Evolutionary conservation across 495 filamentous ascomycete species (phyloP), one percentile per base, ranked within the genome.

Genomic region (Friedmanniomyces simplex): DNA sequence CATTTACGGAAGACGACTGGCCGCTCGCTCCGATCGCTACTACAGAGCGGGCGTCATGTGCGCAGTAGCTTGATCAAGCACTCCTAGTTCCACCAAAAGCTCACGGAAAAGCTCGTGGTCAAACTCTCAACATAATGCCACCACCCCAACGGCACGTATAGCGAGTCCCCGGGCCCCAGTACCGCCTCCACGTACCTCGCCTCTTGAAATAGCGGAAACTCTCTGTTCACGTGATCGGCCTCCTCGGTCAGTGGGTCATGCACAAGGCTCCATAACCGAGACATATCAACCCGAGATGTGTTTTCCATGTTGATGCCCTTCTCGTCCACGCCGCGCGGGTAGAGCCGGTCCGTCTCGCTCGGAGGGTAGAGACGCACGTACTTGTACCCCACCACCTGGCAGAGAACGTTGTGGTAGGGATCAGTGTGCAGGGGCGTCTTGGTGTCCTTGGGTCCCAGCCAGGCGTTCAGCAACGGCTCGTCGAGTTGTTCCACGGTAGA

Each of bases 61-160:
- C 4, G 39, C 18, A 20, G 39, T 5, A 16, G 14, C 18, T 20
- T 43, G 39, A 43, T 20, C 18, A n/a, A 16, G 18, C 39, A 16
- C 4, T 5, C 39, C 46, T 64, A 64, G 41, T 87, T 85, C 89
- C 91, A 99, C 93, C 93, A 99, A 68, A 95, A 98, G 69, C 89
- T 97, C 36, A 97, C 91, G 66, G 94, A 97, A 61, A 94, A 87
- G 59, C 93, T 95, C 34, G 85, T 85, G 54, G 79, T 87, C 68
- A 96, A 65, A 36, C 88, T 88, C 60, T 86, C 76, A 5, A 99
- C 89, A 77, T 96, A 97, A 75, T 99, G 93, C 93, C 93, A 99
- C 93, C 93, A 99, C 20, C 91, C 93, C 2, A 87, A 76, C 4
- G 93, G 93, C 52, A 99, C 90, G 73, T 95, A 95, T 58, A 99